Base-by-base conservation (phyloP, 2,329 filamentous ascomycete species). In the Stylonectria norvegica region DNA sequence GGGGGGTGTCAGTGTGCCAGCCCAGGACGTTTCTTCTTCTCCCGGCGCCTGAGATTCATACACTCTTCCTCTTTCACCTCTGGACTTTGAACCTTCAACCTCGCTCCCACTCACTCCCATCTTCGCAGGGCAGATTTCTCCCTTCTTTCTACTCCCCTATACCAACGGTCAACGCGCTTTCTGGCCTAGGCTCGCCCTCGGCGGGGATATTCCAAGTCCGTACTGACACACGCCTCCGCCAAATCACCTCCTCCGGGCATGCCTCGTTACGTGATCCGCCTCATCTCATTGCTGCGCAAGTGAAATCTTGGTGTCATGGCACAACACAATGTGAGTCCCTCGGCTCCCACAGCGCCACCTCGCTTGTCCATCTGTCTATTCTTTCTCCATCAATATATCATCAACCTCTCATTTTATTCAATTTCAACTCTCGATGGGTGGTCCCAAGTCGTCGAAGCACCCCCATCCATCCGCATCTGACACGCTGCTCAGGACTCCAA, bases 11-110 rank as follows among this genome's bases (percentile, higher is more conserved):
- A 33, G 34, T 44, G 49, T n/a, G n/a, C n/a, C n/a, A n/a, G n/a
- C n/a, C 60, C 56, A 62, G 61, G 56, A 62, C 62, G 60, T 63
- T 65, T 64, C 59, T 63, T 58, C 59, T 64, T 63, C 59, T 62
- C 56, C 57, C 61, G 56, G 56, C 53, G 54, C 52, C 53, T 60
- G 57, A 56, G 55, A 61, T 55, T 58, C 60, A 60, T 58, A 49
- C 58, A 58, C 50, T 48, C 57, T 55, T 56, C 57, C 58, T 62
- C 57, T 52, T 60, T 57, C n/a, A n/a, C n/a, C n/a, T n/a, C n/a
- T n/a, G n/a, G n/a, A n/a, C n/a, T n/a, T n/a, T n/a, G n/a, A n/a
- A n/a, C n/a, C n/a, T n/a, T n/a, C 57, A 62, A 62, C 58, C 52
- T 59, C 56, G 56, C 53, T 58, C 50, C 49, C 47, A 49, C 53